These are phyloP conservation scores for Curvularia sp. DNA, from an alignment of 2,329 filamentous ascomycete genomes.

Conservation along the genomic window DNA sequence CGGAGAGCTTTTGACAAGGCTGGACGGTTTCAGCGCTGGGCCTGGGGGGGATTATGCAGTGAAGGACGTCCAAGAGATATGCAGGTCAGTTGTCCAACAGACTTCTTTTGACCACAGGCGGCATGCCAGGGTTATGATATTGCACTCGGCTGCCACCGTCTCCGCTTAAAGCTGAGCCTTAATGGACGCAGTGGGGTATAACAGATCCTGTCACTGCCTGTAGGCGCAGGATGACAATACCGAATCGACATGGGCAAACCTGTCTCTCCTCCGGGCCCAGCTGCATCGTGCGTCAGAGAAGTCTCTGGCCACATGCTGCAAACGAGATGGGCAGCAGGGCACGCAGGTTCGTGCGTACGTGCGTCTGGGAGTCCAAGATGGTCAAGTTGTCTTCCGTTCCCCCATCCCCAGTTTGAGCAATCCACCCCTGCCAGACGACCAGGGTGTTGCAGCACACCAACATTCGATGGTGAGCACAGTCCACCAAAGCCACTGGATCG, in stretches of 20 bases:
- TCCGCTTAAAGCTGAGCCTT: slow-evolving; percentile 41
- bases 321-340: slow-evolving; percentile 45
- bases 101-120: slow-evolving; percentile 41
- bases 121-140: slow-evolving; percentile 50
- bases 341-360: slow-evolving; percentile 35
- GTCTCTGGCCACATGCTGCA: slow-evolving; percentile 46
- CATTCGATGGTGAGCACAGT: slow-evolving; percentile 49
- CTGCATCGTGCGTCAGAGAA: slow-evolving; percentile 47
- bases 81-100: slow-evolving; percentile 41
- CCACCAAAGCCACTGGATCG: slow-evolving; percentile 46
- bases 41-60: slow-evolving; percentile 40
- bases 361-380: slow-evolving; percentile 34
- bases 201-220: slow-evolving; percentile 42
- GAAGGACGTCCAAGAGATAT: slow-evolving; percentile 38
- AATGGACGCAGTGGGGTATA: slow-evolving; percentile 48
- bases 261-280: slow-evolving; percentile 44
- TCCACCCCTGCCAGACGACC: slow-evolving; percentile 31
- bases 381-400: slow-evolving; percentile 32
- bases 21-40: slow-evolving; percentile 37
- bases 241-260: slow-evolving; percentile 41
- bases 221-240: slow-evolving; percentile 46
- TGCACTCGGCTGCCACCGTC: slow-evolving; percentile 43
- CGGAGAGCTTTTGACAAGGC: slow-evolving; percentile 19
- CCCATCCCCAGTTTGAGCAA: slow-evolving; percentile 39
- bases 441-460: slow-evolving; percentile 39